Base-by-base conservation (phyloP, 352 stramenopile genomes). In the Phytopythium vexans region DNA sequence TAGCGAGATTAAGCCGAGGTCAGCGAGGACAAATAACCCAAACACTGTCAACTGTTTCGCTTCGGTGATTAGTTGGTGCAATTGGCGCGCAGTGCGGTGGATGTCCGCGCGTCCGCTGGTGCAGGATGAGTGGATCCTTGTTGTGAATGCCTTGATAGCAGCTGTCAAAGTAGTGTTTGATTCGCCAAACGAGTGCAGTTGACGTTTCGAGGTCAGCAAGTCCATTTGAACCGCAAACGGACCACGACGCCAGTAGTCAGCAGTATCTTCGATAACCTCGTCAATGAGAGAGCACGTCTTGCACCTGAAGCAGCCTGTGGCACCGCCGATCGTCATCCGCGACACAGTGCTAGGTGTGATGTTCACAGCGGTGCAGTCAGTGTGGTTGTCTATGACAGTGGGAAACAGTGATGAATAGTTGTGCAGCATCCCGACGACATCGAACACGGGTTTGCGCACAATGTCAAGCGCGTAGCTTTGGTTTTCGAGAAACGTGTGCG, bases 291-390 rank as follows among this genome's bases (percentile, higher is more conserved):
- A 56, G 56, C 81, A 92, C 3, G 64, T 66, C 48, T 86, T 82
- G 47, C 81, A 92, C 16, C 63, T 69, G 48, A 88, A 89, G 38
- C 78, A 92, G 10, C 81, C 79, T 2, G 74, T 86, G 12, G 52
- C 16, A 0, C 62, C 74, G 0, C 74, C 81, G 38, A 82, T 58
- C 6, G 58, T 80, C 81, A 89, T 92, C 36, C 78, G 73, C 33
- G 64, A 68, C 1, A 53, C 49, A 11, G 68, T 41, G 35, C 62
- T 91, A 3, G 66, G 66, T 2, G 64, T 75, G 52, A 87, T 88
- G 9, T 70, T 74, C 55, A 87, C 53, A 32, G 50, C 54, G 8
- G 62, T 47, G 40, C 81, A 92, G 41, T 81, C 57, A 4, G 68
- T 52, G 0, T 58, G 51, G 5, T 54, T 41, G 40, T 65, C 57